phyloP scores from a whole-genome alignment of 75 land plant genomes.

The Pinus tabuliformis region DNA sequence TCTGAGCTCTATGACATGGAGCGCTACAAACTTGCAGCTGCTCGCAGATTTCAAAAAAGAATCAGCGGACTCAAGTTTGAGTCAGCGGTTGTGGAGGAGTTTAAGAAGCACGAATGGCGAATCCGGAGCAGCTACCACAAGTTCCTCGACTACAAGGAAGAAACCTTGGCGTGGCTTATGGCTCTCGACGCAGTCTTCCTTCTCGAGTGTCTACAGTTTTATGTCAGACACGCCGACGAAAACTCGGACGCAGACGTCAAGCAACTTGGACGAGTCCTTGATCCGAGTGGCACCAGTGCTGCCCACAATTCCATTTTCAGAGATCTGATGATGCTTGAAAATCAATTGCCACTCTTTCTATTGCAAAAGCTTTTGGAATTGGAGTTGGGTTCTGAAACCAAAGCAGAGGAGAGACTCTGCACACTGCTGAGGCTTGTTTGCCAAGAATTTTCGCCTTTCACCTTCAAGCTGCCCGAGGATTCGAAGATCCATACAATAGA shows the following conservation, averaged over 20 bases:
- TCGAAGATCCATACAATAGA: not conserved
- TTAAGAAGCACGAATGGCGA: not conserved
- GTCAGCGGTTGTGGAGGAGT: not conserved
- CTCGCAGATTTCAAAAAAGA: constrained; percentile 1
- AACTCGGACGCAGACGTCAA: not conserved
- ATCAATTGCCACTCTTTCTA: not conserved
- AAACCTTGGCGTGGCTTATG: not conserved
- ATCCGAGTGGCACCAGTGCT: not conserved
- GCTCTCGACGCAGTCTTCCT: not conserved
- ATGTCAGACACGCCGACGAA: not conserved
- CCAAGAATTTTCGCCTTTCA: not conserved
- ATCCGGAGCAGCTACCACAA: not conserved
- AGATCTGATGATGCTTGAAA: not conserved
- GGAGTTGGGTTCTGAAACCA: not conserved
- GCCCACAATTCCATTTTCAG: not conserved
- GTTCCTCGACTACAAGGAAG: not conserved
- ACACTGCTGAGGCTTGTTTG: not conserved
- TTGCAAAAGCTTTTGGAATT: not conserved
- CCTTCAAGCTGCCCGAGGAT: not conserved
- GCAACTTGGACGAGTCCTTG: not conserved
- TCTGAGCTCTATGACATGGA: not conserved
- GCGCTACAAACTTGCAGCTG: not conserved
- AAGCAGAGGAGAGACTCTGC: not conserved
- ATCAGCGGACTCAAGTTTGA: not conserved
- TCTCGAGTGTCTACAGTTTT: not conserved